Conservation (phyloP, 2,329 filamentous ascomycete genomes). For the Bipolaris gigantea region DNA sequence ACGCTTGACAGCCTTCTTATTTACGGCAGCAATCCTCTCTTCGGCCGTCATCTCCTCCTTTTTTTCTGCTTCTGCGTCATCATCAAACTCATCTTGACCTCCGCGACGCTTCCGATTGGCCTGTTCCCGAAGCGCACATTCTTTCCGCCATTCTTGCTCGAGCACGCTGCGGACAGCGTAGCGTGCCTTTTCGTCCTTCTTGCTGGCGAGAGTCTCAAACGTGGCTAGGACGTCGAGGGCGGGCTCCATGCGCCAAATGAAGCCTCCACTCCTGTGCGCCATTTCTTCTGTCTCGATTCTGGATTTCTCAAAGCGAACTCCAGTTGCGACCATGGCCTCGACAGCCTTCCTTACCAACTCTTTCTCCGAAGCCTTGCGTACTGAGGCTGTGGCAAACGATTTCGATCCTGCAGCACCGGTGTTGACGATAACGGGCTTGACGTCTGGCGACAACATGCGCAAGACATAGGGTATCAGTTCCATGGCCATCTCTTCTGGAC, state of each 20-base stretch:
- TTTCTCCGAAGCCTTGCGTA: conserved; percentile 84
- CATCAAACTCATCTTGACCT: conserved; percentile 29
- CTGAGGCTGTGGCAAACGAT: conserved; percentile 68
- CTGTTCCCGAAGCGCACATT: conserved; percentile 67
- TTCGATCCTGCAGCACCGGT: conserved; percentile 50
- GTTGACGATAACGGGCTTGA: conserved; percentile 88
- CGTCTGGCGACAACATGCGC: conserved; percentile 81
- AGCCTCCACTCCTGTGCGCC: conserved; percentile 57
- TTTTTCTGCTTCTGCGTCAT: conserved; percentile 13
- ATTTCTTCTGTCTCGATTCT: conserved; percentile 71
- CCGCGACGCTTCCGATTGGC: conserved; percentile 62
- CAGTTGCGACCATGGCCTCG: conserved; percentile 78
- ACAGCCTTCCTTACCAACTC: conserved; percentile 78
- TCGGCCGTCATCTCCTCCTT: conserved; percentile 23
- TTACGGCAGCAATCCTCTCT: conserved; percentile 28
- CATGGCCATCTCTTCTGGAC: conserved; percentile 72
- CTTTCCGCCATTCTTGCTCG: conserved; percentile 83
- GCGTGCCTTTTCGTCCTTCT: conserved; percentile 71
- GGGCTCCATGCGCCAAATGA: conserved; percentile 94
- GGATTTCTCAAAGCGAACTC: conserved; percentile 78
- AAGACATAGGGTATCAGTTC: conserved; percentile 85
- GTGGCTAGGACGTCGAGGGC: conserved; percentile 75
- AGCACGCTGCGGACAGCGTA: conserved; percentile 92
- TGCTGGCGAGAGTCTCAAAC: conserved; percentile 67
- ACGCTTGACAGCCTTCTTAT: conserved; percentile 58